Percentiles rank a stretch among this genome's conserved stretches.
These are phyloP conservation scores for Calonectria henricotiae DNA, from an alignment of 2,329 filamentous ascomycete genomes.

Conservation along the genomic window DNA sequence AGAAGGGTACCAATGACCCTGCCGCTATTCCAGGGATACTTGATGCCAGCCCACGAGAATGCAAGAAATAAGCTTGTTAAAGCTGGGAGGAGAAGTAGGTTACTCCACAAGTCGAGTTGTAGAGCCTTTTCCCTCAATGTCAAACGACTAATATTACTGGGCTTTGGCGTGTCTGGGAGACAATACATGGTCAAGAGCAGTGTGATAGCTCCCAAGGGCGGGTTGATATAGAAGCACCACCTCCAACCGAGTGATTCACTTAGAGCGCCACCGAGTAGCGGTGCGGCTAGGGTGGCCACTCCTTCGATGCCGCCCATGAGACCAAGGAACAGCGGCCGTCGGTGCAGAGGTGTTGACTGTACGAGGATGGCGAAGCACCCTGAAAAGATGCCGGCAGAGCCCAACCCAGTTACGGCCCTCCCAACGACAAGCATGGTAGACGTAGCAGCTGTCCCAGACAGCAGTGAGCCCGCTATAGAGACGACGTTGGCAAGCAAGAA, in stretches of 20 bases:
- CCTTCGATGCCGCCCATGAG: conserved; percentile 42
- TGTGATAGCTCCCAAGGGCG: conserved; percentile 45
- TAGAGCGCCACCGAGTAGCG: conserved; percentile 52
- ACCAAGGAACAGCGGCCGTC: conserved; percentile 30
- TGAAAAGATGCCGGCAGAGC: conserved; percentile 61
- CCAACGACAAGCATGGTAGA: conserved; percentile 64
- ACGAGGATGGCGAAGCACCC: conserved; percentile 51
- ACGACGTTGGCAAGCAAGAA: conserved; percentile 60
- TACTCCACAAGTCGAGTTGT: conserved; percentile 48
- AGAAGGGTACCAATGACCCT: conserved; percentile 53
- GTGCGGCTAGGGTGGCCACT: conserved; percentile 43
- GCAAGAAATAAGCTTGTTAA: conserved; percentile 65
- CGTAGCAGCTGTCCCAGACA: conserved; percentile 62
- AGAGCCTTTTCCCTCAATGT: background rate
- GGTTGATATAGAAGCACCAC: conserved; percentile 59
- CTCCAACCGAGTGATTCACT: conserved; percentile 54
- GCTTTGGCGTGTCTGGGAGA: conserved; percentile 20
- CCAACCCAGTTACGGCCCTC: conserved; percentile 63
- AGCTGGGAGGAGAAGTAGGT: conserved; percentile 50
- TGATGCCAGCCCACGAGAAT: conserved; percentile 64
- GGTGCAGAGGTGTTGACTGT: background rate
- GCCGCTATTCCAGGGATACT: conserved; percentile 49
- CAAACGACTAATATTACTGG: rapidly evolving
- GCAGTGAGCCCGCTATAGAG: conserved; percentile 64
- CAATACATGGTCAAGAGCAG: conserved; percentile 31